Evolutionary conservation across 164 flowering plant genomes (phyloP), one percentile per base, ranked within the genome.

Genomic region (grape (Vitis vinifera)): DNA sequence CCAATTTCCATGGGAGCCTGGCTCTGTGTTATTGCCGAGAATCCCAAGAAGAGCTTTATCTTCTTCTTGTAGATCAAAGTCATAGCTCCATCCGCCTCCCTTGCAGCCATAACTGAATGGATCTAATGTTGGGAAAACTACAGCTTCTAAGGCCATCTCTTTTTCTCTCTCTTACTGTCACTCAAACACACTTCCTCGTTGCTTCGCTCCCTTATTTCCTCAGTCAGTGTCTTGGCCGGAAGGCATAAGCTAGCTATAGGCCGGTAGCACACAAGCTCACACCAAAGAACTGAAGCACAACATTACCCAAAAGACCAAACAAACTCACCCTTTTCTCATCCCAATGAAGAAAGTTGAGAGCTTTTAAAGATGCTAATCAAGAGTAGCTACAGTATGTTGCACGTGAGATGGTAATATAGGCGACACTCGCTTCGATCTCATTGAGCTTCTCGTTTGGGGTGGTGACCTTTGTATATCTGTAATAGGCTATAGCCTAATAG

Each of bases 101-200:
- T 77, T 82, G 77, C 63, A 73, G 27, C 70, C 73, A 74, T 81
- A 79, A 57, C 48, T 53, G 48, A 86, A 82, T 14, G 80, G 75
- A 52, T 84, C 86, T 69, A 80, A 87, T 19, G 44, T 37, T 37
- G 85, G 84, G 75, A 74, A 88, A 12, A 86, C 87, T 17, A 88
- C 87, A 8, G 89, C 84, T 71, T 91, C 94, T 51, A 89, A 68
- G 17, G 91, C 91, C 97, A 91, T 91, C 0, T 48, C n/a, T 56
- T 52, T 51, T 51, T 73, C 44, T 64, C 30, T 16, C 1, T 59
- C 31, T 48, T 49, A 59, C 27, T 56, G 51, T 67, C 47, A 51
- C 56, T 23, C 27, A 23, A 23, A 23, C 27, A 1, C 27, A 23
- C 27, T 23, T 23, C 27, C 27, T 23, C 27, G 27, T 23, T 23